Percentiles rank a stretch among this genome's conserved stretches.
These are phyloP conservation scores for Ganoderma sinense DNA, from an alignment of 1,284 basidiomycete species.

Conservation along the genomic window DNA sequence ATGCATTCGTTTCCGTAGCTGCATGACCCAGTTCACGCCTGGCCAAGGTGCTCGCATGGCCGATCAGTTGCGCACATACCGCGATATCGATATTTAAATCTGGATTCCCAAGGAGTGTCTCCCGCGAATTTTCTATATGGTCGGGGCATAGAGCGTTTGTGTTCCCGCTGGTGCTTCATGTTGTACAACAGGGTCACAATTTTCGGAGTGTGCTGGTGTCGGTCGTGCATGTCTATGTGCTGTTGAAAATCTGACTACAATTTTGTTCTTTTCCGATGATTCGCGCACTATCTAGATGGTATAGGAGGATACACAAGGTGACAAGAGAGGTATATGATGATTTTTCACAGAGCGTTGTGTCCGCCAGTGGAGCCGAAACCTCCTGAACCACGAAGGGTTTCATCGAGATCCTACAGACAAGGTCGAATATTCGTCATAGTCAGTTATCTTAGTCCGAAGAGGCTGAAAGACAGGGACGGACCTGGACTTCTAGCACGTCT, in stretches of 20 bases:
- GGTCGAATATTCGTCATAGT: background rate
- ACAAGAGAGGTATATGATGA: background rate
- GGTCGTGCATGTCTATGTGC: background rate
- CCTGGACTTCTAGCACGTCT: slow-evolving; percentile 85
- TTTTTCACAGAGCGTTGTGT: slow-evolving; percentile 52
- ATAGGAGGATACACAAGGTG: background rate
- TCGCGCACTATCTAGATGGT: background rate
- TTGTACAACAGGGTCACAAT: background rate
- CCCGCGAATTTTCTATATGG: background rate
- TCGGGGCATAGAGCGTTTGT: background rate
- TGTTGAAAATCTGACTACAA: background rate
- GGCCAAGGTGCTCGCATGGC: slow-evolving; percentile 51
- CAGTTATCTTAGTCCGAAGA: background rate
- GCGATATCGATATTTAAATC: slow-evolving; percentile 42
- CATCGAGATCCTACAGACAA: slow-evolving; percentile 72
- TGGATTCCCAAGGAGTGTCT: background rate
- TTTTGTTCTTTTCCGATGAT: background rate
- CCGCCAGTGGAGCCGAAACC: slow-evolving; percentile 98
- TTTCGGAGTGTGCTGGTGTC: background rate
- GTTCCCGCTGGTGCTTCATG: background rate
- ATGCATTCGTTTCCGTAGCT: slow-evolving; percentile 32
- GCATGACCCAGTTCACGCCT: slow-evolving; percentile 56
- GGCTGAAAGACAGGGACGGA: slow-evolving; percentile 51
- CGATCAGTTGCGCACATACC: slow-evolving; percentile 55
- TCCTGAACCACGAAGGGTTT: slow-evolving; percentile 84